Percentiles rank a stretch among this genome's conserved stretches.
phyloP scores from a whole-genome alignment of 371 early-diverging fungal genomes.

The Mortierella sp. region DNA sequence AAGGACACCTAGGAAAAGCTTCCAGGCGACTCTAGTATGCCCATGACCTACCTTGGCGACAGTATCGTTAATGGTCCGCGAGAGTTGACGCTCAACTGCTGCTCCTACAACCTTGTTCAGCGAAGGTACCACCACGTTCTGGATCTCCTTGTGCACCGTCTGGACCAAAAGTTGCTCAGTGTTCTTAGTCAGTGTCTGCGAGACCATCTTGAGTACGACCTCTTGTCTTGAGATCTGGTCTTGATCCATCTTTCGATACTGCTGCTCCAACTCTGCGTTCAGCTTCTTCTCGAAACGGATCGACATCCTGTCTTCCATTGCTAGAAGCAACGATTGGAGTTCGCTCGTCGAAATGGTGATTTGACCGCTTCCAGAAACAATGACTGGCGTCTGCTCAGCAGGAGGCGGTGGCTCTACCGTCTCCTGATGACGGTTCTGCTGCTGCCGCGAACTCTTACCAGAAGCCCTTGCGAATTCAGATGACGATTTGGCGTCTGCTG shows the following conservation, averaged over 20 bases:
- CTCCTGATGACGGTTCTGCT: constrained; percentile 37
- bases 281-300: constrained; percentile 46
- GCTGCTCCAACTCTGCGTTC: constrained; percentile 49
- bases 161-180: constrained; percentile 56
- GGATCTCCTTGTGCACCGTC: constrained; percentile 57
- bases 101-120: constrained; percentile 52
- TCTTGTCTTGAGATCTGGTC: constrained; percentile 56
- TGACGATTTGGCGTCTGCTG: constrained; percentile 10
- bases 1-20: too few relatives aligned
- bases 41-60: constrained; percentile 43
- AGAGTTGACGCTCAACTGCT: constrained; percentile 55
- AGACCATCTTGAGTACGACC: constrained; percentile 53
- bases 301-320: constrained; percentile 46
- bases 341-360: constrained; percentile 31
- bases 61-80: constrained; percentile 50
- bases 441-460: constrained; percentile 17
- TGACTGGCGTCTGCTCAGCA: constrained; percentile 1
- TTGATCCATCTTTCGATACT: constrained; percentile 52
- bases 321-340: constrained; percentile 31
- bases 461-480: constrained; percentile 13
- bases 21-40: too few relatives aligned
- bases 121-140: constrained; percentile 52
- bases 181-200: constrained; percentile 54
- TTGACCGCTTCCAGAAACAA: constrained; percentile 1
- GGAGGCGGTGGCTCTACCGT: constrained; percentile 9